A percentile compares a stretch with the other conserved stretches of the same genome.
Conservation (phyloP, 2,329 filamentous ascomycete genomes). For the Epichloe uncinata region DNA sequence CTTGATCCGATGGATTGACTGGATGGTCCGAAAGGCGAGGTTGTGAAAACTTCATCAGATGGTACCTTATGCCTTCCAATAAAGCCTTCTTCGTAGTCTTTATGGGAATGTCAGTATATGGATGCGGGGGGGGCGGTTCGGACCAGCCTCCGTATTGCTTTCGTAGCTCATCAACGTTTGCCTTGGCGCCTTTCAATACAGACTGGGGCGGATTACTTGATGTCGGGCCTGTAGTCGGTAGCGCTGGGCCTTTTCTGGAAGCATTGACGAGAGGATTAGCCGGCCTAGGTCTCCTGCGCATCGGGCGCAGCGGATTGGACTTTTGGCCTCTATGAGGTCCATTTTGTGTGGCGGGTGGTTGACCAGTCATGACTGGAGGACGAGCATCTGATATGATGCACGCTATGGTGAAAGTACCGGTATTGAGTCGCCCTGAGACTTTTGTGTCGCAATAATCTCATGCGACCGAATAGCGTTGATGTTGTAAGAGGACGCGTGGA, state of each 20-base stretch:
- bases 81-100: slow-evolving; percentile 73
- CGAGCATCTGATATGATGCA: not conserved
- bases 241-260: slow-evolving; percentile 30
- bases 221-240: slow-evolving; percentile 9
- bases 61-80: slow-evolving; percentile 67
- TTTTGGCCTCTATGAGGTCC: slow-evolving; percentile 18
- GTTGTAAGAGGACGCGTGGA: too few relatives aligned
- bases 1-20: slow-evolving; percentile 54
- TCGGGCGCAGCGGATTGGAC: slow-evolving; percentile 25
- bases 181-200: slow-evolving; percentile 16
- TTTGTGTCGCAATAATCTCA: not conserved
- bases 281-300: slow-evolving; percentile 26
- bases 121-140: slow-evolving; percentile 32
- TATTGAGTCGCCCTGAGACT: not conserved
- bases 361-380: slow-evolving; percentile 28
- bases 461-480: not conserved
- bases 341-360: slow-evolving; percentile 23
- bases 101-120: slow-evolving; percentile 50
- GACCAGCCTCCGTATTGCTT: slow-evolving; percentile 45
- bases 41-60: slow-evolving; percentile 68
- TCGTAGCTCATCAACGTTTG: slow-evolving; percentile 28
- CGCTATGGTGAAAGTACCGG: not conserved
- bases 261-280: slow-evolving; percentile 52
- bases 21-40: slow-evolving; percentile 44
- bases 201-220: slow-evolving; percentile 10